Evolutionary conservation across 2,329 filamentous ascomycete species (phyloP).

Genomic region (Fonsecaea pedrosoi): DNA sequence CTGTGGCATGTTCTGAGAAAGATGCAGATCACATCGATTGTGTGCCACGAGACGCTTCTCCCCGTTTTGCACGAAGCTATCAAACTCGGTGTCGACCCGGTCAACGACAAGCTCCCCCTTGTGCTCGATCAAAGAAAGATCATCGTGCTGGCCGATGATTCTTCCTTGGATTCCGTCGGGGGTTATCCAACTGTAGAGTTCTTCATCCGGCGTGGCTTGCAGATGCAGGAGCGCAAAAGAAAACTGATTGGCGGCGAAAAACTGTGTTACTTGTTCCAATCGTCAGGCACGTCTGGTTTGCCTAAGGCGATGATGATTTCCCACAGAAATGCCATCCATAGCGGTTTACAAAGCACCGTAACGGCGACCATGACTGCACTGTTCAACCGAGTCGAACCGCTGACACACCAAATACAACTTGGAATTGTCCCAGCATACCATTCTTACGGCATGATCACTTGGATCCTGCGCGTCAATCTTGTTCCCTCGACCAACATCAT

Average conservation of each 20-base stretch:
- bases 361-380: not conserved
- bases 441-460: constrained; percentile 3
- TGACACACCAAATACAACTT: constrained; percentile 1
- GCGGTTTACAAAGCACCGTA: not conserved
- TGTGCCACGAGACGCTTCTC: not conserved
- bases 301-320: constrained; percentile 6
- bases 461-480: constrained; percentile 1
- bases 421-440: constrained; percentile 2
- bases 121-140: not conserved
- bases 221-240: constrained; percentile 7
- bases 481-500: not conserved
- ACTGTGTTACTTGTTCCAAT: constrained; percentile 1
- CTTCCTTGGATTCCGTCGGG: not conserved
- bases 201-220: not conserved
- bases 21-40: constrained; percentile 5
- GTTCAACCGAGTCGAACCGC: not conserved
- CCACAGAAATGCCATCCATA: not conserved
- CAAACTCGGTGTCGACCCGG: not conserved
- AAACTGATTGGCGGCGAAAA: not conserved
- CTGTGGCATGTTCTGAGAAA: constrained; percentile 4
- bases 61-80: not conserved
- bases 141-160: not conserved
- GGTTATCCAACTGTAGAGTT: not conserved
- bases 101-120: not conserved
- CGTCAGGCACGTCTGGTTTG: not conserved